These are phyloP conservation scores for Trypanosomatidae sp. DNA, from an alignment of 208 protist species.

Conservation along the genomic window DNA sequence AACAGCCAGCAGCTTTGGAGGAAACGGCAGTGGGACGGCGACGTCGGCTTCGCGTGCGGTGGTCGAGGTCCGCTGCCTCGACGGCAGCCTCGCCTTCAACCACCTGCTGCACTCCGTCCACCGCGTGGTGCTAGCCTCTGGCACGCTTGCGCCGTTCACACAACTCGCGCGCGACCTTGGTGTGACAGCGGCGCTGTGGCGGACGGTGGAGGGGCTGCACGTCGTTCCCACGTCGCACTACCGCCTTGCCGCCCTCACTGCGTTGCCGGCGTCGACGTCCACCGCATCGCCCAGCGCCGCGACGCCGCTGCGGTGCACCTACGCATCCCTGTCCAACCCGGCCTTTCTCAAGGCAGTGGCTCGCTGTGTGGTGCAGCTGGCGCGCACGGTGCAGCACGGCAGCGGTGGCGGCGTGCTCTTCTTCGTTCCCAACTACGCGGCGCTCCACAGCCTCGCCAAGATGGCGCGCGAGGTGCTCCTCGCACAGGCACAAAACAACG, in stretches of 20 bases:
- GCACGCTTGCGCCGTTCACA: conserved; percentile 93
- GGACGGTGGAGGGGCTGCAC: conserved; percentile 40
- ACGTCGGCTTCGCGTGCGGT: too few species aligned
- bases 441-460: conserved; percentile 31
- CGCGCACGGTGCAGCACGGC: conserved; percentile 28
- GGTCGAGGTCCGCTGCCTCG: conserved; percentile 70
- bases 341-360: conserved; percentile 55
- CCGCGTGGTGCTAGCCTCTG: conserved; percentile 93
- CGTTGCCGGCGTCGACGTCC: background rate
- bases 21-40: too few species aligned
- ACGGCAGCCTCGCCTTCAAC: conserved; percentile 68
- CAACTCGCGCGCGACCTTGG: conserved; percentile 80
- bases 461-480: conserved; percentile 20
- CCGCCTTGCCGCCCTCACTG: conserved; percentile 33
- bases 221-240: conserved; percentile 45
- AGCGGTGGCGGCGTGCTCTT: conserved; percentile 86
- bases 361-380: conserved; percentile 35
- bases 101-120: conserved; percentile 51
- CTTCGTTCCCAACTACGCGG: conserved; percentile 92
- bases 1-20: too few species aligned
- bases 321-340: conserved; percentile 32
- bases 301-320: conserved; percentile 63
- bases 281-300: too few species aligned
- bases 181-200: conserved; percentile 22
- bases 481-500: background rate